Evolutionary conservation across 164 flowering plant genomes (phyloP).

Genomic region (Dillenia suffruticosa): DNA sequence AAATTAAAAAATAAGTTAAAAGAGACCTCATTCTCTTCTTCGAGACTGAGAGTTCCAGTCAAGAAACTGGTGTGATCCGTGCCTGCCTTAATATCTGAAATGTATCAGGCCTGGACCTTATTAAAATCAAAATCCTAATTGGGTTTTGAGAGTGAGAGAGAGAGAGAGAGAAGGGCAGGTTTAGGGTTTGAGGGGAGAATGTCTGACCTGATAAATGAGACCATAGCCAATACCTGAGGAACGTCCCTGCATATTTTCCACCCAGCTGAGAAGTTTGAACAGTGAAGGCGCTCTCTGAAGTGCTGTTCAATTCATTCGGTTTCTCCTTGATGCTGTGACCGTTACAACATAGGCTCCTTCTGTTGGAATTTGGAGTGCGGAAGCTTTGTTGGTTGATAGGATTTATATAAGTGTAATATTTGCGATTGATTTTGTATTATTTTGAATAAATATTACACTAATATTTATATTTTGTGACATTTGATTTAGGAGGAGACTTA

Average conservation of each 20-base stretch:
- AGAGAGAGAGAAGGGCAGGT: background rate
- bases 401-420: no score
- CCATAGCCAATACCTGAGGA: constrained; percentile 91
- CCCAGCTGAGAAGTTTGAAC: no score
- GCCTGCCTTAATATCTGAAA: constrained; percentile 90
- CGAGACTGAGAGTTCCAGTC: constrained; percentile 92
- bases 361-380: no score
- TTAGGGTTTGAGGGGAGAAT: background rate
- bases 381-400: no score
- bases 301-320: no score
- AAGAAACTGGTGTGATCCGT: constrained; percentile 88
- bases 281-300: no score
- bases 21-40: constrained; percentile 93
- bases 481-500: no score
- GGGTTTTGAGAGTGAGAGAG: background rate
- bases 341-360: no score
- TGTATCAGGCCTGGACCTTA: constrained; percentile 80
- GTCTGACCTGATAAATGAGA: constrained; percentile 78
- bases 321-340: no score
- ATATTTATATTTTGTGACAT: no score
- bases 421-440: no score
- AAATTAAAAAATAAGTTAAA: background rate
- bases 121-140: background rate
- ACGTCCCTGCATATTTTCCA: constrained; percentile 65
- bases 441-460: no score